These are phyloP conservation scores for Zea mays DNA, from an alignment of 176 grass and related monocot species.

Conservation along the genomic window DNA sequence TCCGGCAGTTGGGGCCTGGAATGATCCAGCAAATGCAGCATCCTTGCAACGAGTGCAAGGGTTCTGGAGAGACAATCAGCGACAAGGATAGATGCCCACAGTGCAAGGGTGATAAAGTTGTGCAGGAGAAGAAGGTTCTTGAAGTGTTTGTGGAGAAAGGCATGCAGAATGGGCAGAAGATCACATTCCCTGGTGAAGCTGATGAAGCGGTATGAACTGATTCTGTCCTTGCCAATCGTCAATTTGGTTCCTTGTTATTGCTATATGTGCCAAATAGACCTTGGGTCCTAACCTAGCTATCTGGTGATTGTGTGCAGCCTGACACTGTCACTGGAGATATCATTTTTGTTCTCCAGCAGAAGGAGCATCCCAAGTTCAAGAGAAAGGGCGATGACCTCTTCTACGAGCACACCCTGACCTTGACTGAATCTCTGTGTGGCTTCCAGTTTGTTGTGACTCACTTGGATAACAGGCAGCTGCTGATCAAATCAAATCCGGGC, in stretches of 20 bases:
- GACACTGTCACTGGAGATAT: conserved; percentile 65
- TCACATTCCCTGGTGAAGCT: conserved; percentile 82
- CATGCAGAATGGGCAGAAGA: conserved; percentile 74
- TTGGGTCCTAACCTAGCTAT: background rate
- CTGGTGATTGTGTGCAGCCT: conserved; percentile 43
- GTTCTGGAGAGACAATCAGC: conserved; percentile 71
- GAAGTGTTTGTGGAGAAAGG: conserved; percentile 75
- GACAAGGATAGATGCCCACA: conserved; percentile 79
- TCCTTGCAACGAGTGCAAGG: conserved; percentile 81
- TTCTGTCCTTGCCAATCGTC: no score
- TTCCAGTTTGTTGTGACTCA: conserved; percentile 69
- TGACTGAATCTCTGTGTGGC: conserved; percentile 57
- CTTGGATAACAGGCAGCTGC: conserved; percentile 65
- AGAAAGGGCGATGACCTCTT: conserved; percentile 69
- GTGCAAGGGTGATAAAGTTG: conserved; percentile 82
- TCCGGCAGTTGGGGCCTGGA: conserved; percentile 68
- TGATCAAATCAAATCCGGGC: conserved; percentile 80
- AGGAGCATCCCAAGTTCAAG: conserved; percentile 78
- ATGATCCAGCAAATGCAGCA: conserved; percentile 97
- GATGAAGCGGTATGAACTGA: conserved; percentile 61
- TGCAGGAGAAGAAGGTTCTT: conserved; percentile 77
- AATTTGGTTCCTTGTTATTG: no score
- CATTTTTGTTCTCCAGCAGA: conserved; percentile 73
- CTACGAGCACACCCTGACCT: conserved; percentile 55
- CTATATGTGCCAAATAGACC: background rate